Evolutionary conservation across 1,284 basidiomycete species (phyloP).

Genomic region (Moesziomyces aphidis): DNA sequence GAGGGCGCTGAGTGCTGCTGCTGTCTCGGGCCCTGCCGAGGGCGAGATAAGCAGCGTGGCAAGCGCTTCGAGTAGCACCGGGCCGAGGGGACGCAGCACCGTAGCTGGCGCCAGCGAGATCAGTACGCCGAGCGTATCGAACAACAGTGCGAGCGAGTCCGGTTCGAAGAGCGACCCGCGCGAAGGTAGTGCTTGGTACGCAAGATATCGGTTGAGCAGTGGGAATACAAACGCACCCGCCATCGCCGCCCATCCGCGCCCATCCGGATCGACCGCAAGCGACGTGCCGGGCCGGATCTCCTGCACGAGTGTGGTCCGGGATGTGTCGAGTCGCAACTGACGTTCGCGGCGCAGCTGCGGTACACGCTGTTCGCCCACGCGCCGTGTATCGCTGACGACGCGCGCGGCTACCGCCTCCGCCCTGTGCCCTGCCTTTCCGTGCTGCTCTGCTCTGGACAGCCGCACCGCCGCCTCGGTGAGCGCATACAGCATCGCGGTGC

Average conservation of each 20-base stretch:
- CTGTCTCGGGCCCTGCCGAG: neutral
- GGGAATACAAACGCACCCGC: slow-evolving; percentile 74
- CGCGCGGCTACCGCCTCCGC: slow-evolving; percentile 12
- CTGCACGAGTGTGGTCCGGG: neutral
- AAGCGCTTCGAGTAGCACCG: slow-evolving; percentile 6
- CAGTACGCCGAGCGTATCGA: slow-evolving; percentile 82
- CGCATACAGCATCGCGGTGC: slow-evolving; percentile 84
- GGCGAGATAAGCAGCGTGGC: neutral
- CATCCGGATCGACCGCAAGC: neutral
- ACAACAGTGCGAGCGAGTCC: slow-evolving; percentile 78
- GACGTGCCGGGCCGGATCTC: too few species aligned
- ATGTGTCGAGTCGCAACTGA: slow-evolving; percentile 2
- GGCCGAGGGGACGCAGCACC: neutral
- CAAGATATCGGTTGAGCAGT: slow-evolving; percentile 88
- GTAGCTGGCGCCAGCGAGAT: slow-evolving; percentile 1
- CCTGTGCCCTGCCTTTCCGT: neutral
- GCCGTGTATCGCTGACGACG: slow-evolving; percentile 10
- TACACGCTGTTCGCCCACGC: slow-evolving; percentile 40
- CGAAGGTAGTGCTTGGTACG: slow-evolving; percentile 11
- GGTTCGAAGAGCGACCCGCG: slow-evolving; percentile 78
- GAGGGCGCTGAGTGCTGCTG: slow-evolving; percentile 8
- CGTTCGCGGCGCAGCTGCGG: slow-evolving; percentile 23
- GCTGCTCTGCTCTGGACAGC: slow-evolving; percentile 71
- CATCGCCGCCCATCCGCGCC: slow-evolving; percentile 18
- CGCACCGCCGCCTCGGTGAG: slow-evolving; percentile 87